A percentile compares a stretch with the other conserved stretches of the same genome.
Conservation (phyloP, 1,284 basidiomycete species). For the Puccinia triticina region DNA sequence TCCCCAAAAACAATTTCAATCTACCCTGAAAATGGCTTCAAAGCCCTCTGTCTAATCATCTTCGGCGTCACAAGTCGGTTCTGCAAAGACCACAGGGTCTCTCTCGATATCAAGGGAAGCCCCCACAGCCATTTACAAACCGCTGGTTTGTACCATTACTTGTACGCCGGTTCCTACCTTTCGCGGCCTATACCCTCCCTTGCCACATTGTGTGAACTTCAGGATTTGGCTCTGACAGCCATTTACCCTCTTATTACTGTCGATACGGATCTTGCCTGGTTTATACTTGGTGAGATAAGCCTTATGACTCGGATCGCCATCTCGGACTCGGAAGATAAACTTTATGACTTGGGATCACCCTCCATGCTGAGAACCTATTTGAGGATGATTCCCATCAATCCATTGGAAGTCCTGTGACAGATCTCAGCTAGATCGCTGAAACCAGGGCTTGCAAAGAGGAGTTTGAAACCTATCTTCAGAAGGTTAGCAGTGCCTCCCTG, state of each 20-base stretch:
- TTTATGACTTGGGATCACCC: too few species aligned
- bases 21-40: conserved; percentile 70
- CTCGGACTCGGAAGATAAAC: too few species aligned
- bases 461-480: too few species aligned
- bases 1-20: too few species aligned
- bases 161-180: background rate
- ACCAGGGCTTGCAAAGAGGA: too few species aligned
- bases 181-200: background rate
- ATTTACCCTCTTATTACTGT: conserved; percentile 15
- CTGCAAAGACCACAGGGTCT: conserved; percentile 69
- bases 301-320: too few species aligned
- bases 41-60: conserved; percentile 71
- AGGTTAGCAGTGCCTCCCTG: too few species aligned
- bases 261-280: conserved; percentile 16
- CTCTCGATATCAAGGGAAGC: conserved; percentile 6
- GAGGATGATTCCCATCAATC: too few species aligned
- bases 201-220: conserved; percentile 23
- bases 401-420: too few species aligned
- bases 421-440: too few species aligned
- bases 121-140: conserved; percentile 2
- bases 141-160: conserved; percentile 24
- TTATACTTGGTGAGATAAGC: background rate
- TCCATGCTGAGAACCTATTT: too few species aligned
- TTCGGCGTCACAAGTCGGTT: conserved; percentile 75
- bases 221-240: conserved; percentile 14